These are phyloP conservation scores for Beta corolliflora DNA, from an alignment of 179 eudicot genomes.

Conservation along the genomic window DNA sequence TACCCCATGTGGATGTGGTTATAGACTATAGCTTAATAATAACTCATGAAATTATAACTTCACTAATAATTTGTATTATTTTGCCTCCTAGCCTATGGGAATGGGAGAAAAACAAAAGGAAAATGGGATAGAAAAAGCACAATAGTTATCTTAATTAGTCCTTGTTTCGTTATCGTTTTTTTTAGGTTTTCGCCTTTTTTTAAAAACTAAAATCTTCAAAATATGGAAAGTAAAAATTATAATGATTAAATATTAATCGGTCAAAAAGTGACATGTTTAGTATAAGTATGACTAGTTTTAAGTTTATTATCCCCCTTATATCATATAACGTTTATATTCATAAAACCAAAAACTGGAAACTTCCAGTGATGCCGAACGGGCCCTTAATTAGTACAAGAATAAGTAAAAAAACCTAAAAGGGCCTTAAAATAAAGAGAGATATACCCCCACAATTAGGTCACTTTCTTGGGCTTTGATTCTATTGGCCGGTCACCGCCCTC, in stretches of 20 bases:
- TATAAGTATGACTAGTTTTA: too few species aligned
- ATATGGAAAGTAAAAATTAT: too few species aligned
- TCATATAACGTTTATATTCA: too few species aligned
- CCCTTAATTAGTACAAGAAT: too few species aligned
- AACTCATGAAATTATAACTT: neutral
- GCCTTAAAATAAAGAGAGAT: neutral
- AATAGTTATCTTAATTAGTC: neutral
- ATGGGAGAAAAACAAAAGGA: neutral
- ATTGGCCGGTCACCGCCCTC: slow-evolving; percentile 26
- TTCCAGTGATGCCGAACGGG: too few species aligned
- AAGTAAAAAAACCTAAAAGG: neutral
- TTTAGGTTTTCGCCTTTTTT: too few species aligned
- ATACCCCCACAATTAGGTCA: slow-evolving; percentile 20
- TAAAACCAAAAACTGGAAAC: too few species aligned
- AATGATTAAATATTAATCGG: too few species aligned
- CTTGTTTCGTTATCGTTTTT: too few species aligned
- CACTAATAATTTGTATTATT: neutral
- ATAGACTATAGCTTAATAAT: neutral
- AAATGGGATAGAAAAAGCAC: neutral
- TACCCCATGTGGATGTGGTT: neutral
- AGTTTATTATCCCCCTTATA: too few species aligned
- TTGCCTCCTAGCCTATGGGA: neutral
- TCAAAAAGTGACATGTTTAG: too few species aligned
- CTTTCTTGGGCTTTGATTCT: slow-evolving; percentile 22
- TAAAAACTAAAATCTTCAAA: too few species aligned